Evolutionary conservation across 2,329 filamentous ascomycete genomes (phyloP).

Genomic region (Furcasterigmium sp.): DNA sequence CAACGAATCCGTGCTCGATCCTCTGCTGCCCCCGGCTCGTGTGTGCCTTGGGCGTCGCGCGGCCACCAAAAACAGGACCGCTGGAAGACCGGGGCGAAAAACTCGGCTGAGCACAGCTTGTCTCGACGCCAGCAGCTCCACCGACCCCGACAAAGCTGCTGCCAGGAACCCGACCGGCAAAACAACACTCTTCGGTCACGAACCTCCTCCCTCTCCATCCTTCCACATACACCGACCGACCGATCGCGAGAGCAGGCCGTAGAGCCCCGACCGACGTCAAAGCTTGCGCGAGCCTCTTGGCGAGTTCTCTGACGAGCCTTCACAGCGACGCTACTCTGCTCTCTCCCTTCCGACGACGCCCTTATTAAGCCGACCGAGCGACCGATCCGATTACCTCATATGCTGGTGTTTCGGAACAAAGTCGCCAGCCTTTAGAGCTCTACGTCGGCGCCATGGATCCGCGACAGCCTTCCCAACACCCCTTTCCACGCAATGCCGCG

Average conservation of each 20-base stretch:
- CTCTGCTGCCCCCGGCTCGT: slow-evolving; percentile 10
- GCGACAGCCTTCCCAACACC: slow-evolving; percentile 24
- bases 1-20: slow-evolving; percentile 11
- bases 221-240: neutral
- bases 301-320: too few relatives aligned
- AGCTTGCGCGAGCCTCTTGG: too few relatives aligned
- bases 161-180: slow-evolving; percentile 2
- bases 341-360: too few relatives aligned
- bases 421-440: neutral
- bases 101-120: slow-evolving; percentile 4
- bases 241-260: neutral
- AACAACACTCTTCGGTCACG: slow-evolving; percentile 2
- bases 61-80: slow-evolving; percentile 8
- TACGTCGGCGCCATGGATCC: slow-evolving; percentile 20
- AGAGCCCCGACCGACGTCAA: too few relatives aligned
- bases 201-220: neutral
- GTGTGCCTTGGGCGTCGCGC: slow-evolving; percentile 11
- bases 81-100: slow-evolving; percentile 2
- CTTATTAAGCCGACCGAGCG: neutral
- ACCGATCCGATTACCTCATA: neutral
- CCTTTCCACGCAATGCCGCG: slow-evolving; percentile 19
- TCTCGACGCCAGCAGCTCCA: slow-evolving; percentile 4
- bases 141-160: slow-evolving; percentile 2
- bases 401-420: neutral
- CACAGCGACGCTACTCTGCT: too few relatives aligned